phyloP scores from a whole-genome alignment of 2,329 filamentous ascomycete species.

The Clonostachys byssicola region DNA sequence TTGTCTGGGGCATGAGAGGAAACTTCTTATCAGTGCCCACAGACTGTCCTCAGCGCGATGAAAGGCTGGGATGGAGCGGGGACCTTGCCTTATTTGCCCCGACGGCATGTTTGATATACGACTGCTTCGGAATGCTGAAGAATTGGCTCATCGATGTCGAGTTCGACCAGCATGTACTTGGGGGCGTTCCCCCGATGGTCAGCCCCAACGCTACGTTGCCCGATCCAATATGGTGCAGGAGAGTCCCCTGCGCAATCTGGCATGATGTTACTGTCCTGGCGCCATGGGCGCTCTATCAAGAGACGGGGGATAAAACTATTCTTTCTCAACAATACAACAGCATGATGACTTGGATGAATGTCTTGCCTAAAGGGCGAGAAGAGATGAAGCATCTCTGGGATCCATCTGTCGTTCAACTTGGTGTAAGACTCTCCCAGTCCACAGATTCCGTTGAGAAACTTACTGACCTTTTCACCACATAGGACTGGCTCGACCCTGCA shows the following conservation, averaged over 20 bases:
- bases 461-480: background rate
- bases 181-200: background rate
- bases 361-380: background rate
- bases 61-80: background rate
- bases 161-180: background rate
- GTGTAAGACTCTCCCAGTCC: background rate
- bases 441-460: conserved; percentile 1
- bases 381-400: background rate
- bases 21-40: conserved; percentile 1
- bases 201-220: conserved; percentile 1
- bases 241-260: background rate
- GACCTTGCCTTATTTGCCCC: conserved; percentile 1
- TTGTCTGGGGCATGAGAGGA: background rate
- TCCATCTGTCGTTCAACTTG: background rate
- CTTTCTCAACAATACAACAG: background rate
- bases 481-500: conserved; percentile 1
- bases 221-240: background rate
- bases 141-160: conserved; percentile 1
- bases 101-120: background rate
- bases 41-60: conserved; percentile 1
- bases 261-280: background rate
- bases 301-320: background rate
- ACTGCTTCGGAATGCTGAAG: background rate
- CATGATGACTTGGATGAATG: background rate
- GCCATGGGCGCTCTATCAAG: background rate